phyloP scores from a whole-genome alignment of 2,329 filamentous ascomycete genomes.

The Trichophyton verrucosum region DNA sequence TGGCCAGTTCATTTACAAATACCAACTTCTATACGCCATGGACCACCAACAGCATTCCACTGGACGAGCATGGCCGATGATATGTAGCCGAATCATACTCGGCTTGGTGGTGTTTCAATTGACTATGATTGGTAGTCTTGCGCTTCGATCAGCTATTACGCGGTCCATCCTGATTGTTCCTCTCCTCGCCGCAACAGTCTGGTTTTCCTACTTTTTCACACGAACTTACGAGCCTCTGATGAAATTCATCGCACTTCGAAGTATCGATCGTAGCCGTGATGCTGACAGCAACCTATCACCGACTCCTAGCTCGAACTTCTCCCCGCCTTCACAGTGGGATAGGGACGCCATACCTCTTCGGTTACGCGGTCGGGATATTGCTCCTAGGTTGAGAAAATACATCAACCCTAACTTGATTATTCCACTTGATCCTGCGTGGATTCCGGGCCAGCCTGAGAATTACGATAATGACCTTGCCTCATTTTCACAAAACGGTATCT shows the following conservation, averaged over 20 bases:
- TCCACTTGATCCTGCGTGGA: constrained; percentile 34
- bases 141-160: constrained; percentile 58
- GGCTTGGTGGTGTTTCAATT: constrained; percentile 81
- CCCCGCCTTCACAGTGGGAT: constrained; percentile 32
- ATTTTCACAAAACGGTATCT: neutral
- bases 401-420: constrained; percentile 36
- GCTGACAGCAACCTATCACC: constrained; percentile 18
- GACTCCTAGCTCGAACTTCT: constrained; percentile 27
- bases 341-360: constrained; percentile 32
- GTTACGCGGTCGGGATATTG: constrained; percentile 30
- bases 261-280: constrained; percentile 53
- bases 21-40: constrained; percentile 96
- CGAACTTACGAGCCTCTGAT: constrained; percentile 77
- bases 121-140: constrained; percentile 78
- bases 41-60: constrained; percentile 91
- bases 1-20: constrained; percentile 87
- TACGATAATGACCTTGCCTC: neutral
- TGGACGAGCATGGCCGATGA: constrained; percentile 89
- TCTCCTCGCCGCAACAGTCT: constrained; percentile 65
- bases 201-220: constrained; percentile 76
- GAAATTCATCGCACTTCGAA: constrained; percentile 80
- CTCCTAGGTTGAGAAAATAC: constrained; percentile 33
- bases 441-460: constrained; percentile 21
- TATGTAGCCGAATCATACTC: constrained; percentile 79
- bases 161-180: constrained; percentile 63